Conservation (phyloP, 2,329 filamentous ascomycete species). For the Hypoxylon sp. region DNA sequence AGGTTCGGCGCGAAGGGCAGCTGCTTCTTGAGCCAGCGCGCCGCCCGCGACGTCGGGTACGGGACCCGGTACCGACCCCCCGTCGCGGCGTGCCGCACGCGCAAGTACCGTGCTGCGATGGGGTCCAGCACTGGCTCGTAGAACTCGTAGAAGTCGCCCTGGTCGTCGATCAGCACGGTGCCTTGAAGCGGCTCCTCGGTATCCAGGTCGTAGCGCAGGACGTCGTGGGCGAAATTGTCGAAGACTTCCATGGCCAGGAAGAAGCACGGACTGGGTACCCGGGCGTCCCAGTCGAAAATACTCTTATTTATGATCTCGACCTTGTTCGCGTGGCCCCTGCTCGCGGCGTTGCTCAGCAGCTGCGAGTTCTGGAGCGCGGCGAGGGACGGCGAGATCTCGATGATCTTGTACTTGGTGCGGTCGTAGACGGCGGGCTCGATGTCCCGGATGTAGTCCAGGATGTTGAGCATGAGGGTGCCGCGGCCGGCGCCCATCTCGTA, state of each 20-base stretch:
- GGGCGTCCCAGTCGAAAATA: conserved; percentile 92
- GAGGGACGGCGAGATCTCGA: conserved; percentile 90
- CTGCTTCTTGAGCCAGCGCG: conserved; percentile 73
- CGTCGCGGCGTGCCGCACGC: conserved; percentile 84
- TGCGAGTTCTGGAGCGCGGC: conserved; percentile 83
- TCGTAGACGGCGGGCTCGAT: conserved; percentile 93
- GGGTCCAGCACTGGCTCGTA: conserved; percentile 87
- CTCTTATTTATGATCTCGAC: conserved; percentile 96
- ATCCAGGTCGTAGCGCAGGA: conserved; percentile 87
- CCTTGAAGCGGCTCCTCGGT: conserved; percentile 90
- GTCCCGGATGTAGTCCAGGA: conserved; percentile 94
- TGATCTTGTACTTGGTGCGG: conserved; percentile 93
- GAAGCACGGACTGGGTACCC: conserved; percentile 94
- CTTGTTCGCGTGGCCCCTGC: conserved; percentile 82
- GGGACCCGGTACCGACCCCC: conserved; percentile 75
- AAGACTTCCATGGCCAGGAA: conserved; percentile 98
- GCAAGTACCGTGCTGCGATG: conserved; percentile 83
- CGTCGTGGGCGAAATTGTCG: conserved; percentile 97
- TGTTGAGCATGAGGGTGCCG: conserved; percentile 97
- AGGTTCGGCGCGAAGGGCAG: conserved; percentile 83
- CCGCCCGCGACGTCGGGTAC: conserved; percentile 63
- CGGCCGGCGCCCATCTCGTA: conserved; percentile 99
- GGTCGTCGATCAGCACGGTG: conserved; percentile 84
- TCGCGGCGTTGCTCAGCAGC: conserved; percentile 75
- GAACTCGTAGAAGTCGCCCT: conserved; percentile 95